phyloP scores from a whole-genome alignment of 2,329 filamentous ascomycete species.

The Pseudogymnoascus verrucosus region DNA sequence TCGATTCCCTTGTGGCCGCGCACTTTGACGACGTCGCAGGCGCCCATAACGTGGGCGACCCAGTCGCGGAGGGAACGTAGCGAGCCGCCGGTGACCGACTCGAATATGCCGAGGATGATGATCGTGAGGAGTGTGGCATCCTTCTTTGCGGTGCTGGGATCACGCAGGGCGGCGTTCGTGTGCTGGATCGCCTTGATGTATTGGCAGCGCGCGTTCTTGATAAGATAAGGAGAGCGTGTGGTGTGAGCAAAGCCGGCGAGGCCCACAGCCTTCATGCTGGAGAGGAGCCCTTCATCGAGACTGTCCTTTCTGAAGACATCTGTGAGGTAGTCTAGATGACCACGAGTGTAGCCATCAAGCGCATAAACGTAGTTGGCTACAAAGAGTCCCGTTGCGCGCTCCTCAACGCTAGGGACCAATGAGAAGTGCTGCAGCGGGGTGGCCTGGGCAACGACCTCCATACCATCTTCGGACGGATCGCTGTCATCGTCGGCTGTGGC shows the following conservation, averaged over 20 bases:
- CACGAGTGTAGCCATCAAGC: constrained; percentile 28
- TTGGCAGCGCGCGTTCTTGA: constrained; percentile 41
- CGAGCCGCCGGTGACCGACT: constrained; percentile 42
- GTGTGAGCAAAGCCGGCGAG: constrained; percentile 42
- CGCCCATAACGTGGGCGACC: constrained; percentile 46
- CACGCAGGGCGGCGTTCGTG: constrained; percentile 41
- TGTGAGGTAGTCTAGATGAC: constrained; percentile 46
- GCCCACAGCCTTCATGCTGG: constrained; percentile 46
- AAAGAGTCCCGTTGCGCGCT: constrained; percentile 22
- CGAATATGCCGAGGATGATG: constrained; percentile 46
- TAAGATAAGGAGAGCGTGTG: constrained; percentile 28
- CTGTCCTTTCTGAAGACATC: constrained; percentile 37
- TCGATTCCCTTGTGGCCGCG: constrained; percentile 41
- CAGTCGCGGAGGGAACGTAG: constrained; percentile 42
- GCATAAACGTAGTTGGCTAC: constrained; percentile 20
- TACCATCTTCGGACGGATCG: not conserved
- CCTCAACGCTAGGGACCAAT: constrained; percentile 17
- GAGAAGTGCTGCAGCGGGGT: constrained; percentile 27
- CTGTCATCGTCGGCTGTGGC: not conserved
- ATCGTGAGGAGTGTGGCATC: constrained; percentile 46
- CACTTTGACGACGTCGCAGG: constrained; percentile 41
- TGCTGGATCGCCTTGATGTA: constrained; percentile 44
- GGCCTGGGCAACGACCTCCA: constrained; percentile 16
- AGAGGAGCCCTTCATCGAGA: constrained; percentile 39
- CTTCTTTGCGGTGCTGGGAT: constrained; percentile 36